Evolutionary conservation across 805 yeast genomes (phyloP).

Genomic region (Kazachstania africana): DNA sequence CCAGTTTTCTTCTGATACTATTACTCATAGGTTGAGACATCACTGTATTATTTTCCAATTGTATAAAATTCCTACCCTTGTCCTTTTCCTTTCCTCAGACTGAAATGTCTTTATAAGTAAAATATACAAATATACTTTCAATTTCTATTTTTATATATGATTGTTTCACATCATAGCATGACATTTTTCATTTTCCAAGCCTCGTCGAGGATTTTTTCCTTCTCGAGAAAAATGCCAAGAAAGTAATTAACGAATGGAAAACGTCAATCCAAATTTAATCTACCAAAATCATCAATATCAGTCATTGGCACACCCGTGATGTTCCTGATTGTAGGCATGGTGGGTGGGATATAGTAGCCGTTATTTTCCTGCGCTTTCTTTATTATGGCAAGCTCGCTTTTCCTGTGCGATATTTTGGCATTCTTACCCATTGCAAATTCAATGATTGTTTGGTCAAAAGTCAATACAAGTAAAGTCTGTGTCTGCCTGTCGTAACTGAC

Average conservation of each 20-base stretch:
- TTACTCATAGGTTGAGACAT: conserved; percentile 15
- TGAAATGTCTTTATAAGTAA: no score
- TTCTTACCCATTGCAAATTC: not conserved
- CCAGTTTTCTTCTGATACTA: conserved; percentile 59
- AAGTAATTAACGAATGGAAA: no score
- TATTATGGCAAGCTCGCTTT: not conserved
- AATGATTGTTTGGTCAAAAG: not conserved
- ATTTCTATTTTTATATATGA: no score
- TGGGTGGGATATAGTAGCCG: not conserved
- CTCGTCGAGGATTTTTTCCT: no score
- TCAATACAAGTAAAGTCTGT: not conserved
- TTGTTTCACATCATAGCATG: no score
- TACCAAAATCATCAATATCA: no score
- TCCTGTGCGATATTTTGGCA: not conserved
- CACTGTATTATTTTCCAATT: not conserved
- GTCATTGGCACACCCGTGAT: not conserved
- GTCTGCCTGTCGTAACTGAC: conserved; percentile 5
- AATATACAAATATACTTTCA: no score
- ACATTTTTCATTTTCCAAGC: no score
- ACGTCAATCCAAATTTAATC: no score
- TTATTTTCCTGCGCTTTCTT: not conserved
- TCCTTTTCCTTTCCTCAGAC: no score
- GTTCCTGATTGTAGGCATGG: not conserved
- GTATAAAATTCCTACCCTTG: no score
- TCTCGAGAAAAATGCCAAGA: no score